A percentile compares a stretch with the other conserved stretches of the same genome.
Evolutionary conservation across 1,284 basidiomycete species (phyloP).

Genomic region (Coniferiporia sulphurascens): DNA sequence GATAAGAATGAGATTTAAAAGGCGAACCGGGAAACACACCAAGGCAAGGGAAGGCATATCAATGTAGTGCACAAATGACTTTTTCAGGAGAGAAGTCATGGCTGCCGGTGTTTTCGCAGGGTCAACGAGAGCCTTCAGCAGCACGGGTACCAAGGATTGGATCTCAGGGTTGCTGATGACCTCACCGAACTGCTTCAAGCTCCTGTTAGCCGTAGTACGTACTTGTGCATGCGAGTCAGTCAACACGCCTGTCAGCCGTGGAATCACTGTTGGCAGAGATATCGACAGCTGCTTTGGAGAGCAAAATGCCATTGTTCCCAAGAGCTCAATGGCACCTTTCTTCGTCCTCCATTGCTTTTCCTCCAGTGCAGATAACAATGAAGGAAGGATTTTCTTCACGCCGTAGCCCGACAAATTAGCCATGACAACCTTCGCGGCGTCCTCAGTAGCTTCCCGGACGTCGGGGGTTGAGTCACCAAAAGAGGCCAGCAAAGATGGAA

Average conservation of each 20-base stretch:
- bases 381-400: constrained; percentile 92
- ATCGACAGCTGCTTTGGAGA: constrained; percentile 93
- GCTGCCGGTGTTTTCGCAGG: constrained; percentile 90
- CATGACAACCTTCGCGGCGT: constrained; percentile 95
- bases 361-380: constrained; percentile 86
- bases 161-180: constrained; percentile 95
- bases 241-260: constrained; percentile 88
- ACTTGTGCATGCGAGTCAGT: constrained; percentile 99
- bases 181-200: constrained; percentile 97
- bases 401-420: constrained; percentile 91
- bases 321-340: constrained; percentile 95
- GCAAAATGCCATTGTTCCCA: constrained; percentile 99
- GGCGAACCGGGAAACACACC: constrained; percentile 39
- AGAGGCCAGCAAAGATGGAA: constrained; percentile 81
- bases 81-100: constrained; percentile 81
- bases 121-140: constrained; percentile 96
- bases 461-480: constrained; percentile 91
- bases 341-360: constrained; percentile 99
- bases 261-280: constrained; percentile 95
- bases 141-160: constrained; percentile 84
- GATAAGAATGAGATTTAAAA: background rate
- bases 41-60: constrained; percentile 97
- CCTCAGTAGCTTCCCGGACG: constrained; percentile 92
- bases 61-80: constrained; percentile 97
- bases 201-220: constrained; percentile 88